These are phyloP conservation scores for Trypanosoma theileri DNA, from an alignment of 208 protist genomes.

Conservation along the genomic window DNA sequence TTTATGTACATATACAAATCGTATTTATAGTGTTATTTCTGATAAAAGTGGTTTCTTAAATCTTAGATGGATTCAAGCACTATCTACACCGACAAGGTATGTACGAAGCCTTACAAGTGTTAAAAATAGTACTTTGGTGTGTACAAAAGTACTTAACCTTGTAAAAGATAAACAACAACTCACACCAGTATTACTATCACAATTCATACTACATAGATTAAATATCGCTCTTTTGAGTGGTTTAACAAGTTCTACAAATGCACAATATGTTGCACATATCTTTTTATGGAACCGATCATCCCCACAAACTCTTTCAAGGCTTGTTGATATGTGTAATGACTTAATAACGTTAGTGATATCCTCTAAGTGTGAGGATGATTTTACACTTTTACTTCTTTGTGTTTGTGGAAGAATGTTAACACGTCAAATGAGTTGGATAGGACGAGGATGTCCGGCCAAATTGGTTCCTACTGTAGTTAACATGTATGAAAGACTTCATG, in stretches of 20 bases:
- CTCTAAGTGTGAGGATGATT: conserved; percentile 15
- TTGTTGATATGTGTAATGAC: conserved; percentile 31
- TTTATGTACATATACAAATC: conserved; percentile 36
- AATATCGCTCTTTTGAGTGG: conserved; percentile 23
- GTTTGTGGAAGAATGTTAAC: conserved; percentile 65
- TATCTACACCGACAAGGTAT: conserved; percentile 15
- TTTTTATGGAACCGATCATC: conserved; percentile 25
- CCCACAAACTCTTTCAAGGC: conserved; percentile 28
- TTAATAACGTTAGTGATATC: conserved; percentile 6
- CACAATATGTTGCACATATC: conserved; percentile 12
- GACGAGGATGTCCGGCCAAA: conserved; percentile 57
- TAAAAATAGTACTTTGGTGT: conserved; percentile 3
- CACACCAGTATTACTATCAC: conserved; percentile 21
- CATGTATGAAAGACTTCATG: conserved; percentile 46
- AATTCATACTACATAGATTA: conserved; percentile 36
- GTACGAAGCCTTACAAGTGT: conserved; percentile 24
- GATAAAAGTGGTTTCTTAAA: conserved; percentile 19
- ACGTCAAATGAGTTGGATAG: conserved; percentile 54
- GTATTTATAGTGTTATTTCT: conserved; percentile 31
- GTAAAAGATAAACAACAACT: conserved; percentile 1
- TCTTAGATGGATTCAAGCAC: conserved; percentile 30
- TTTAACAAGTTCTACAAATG: neutral
- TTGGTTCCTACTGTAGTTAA: conserved; percentile 55
- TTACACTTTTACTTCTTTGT: conserved; percentile 54
- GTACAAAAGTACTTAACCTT: conserved; percentile 12